These are phyloP conservation scores for Hemileccinum hortonii DNA, from an alignment of 1,284 basidiomycete species.

Conservation along the genomic window DNA sequence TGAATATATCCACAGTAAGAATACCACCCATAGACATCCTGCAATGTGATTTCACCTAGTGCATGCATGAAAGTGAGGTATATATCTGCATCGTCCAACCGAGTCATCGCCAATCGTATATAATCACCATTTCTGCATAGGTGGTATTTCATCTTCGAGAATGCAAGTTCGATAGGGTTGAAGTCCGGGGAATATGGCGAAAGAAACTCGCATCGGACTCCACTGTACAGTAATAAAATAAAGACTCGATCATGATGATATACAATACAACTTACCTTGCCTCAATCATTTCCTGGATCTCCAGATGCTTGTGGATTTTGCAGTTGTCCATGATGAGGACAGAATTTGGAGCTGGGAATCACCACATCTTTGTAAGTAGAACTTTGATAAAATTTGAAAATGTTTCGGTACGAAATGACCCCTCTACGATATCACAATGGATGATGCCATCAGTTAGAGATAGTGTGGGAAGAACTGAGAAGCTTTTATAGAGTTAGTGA, in stretches of 20 bases:
- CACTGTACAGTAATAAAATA: background rate
- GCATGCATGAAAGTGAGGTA: background rate
- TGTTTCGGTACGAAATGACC: conserved; percentile 9
- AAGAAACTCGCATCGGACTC: background rate
- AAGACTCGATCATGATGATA: background rate
- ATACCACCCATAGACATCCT: background rate
- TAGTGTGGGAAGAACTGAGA: conserved; percentile 24
- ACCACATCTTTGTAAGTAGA: conserved; percentile 35
- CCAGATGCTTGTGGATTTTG: conserved; percentile 6
- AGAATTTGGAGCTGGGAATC: too few relatives aligned
- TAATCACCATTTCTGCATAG: background rate
- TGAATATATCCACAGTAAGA: background rate
- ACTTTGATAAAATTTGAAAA: conserved; percentile 24
- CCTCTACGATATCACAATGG: conserved; percentile 28
- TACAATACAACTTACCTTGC: background rate
- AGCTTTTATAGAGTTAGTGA: background rate
- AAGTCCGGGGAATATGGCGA: background rate
- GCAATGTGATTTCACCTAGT: background rate
- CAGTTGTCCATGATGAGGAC: conserved; percentile 19
- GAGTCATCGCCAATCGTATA: background rate
- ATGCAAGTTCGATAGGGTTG: background rate
- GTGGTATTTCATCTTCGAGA: background rate
- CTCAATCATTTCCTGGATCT: conserved; percentile 2
- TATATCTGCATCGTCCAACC: background rate
- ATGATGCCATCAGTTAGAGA: conserved; percentile 28